A percentile compares a stretch with the other conserved stretches of the same genome.
These are phyloP conservation scores for Fusarium xylarioides DNA, from an alignment of 2,329 filamentous ascomycete genomes.

Conservation along the genomic window DNA sequence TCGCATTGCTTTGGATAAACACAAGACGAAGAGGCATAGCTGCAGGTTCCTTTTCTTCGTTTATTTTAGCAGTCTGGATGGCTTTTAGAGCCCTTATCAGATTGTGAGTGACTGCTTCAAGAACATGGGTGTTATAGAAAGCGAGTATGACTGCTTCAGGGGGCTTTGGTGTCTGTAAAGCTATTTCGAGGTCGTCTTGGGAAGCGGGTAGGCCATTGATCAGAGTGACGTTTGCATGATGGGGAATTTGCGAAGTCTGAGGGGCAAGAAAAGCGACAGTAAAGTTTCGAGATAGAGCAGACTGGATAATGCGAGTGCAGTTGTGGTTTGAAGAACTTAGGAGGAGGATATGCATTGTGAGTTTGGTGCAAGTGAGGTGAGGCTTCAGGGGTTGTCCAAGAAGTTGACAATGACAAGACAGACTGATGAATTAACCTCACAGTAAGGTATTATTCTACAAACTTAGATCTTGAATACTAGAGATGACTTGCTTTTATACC, in stretches of 20 bases:
- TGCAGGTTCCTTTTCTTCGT: constrained; percentile 47
- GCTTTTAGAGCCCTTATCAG: constrained; percentile 49
- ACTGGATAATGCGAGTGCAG: constrained; percentile 53
- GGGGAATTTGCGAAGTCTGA: neutral
- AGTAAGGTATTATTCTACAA: neutral
- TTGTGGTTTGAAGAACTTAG: constrained; percentile 59
- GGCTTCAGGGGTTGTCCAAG: neutral
- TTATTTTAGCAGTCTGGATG: constrained; percentile 50
- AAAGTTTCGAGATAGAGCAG: constrained; percentile 52
- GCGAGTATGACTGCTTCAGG: constrained; percentile 57
- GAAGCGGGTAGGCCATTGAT: constrained; percentile 1
- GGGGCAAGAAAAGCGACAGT: constrained; percentile 50
- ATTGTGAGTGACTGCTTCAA: constrained; percentile 52
- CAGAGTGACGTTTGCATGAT: neutral
- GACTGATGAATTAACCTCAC: no score
- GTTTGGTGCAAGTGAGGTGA: constrained; percentile 3
- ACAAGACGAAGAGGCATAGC: constrained; percentile 50
- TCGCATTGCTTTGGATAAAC: constrained; percentile 56
- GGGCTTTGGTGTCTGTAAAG: constrained; percentile 39
- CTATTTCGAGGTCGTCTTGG: constrained; percentile 47
- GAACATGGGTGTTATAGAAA: constrained; percentile 55
- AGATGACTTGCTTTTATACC: constrained; percentile 13
- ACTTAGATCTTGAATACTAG: neutral
- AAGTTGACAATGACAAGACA: neutral
- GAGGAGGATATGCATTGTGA: constrained; percentile 50